Evolutionary conservation across 2,329 filamentous ascomycete species (phyloP), one percentile per base, ranked within the genome.

Genomic region (Pyrenochaeta sp.): DNA sequence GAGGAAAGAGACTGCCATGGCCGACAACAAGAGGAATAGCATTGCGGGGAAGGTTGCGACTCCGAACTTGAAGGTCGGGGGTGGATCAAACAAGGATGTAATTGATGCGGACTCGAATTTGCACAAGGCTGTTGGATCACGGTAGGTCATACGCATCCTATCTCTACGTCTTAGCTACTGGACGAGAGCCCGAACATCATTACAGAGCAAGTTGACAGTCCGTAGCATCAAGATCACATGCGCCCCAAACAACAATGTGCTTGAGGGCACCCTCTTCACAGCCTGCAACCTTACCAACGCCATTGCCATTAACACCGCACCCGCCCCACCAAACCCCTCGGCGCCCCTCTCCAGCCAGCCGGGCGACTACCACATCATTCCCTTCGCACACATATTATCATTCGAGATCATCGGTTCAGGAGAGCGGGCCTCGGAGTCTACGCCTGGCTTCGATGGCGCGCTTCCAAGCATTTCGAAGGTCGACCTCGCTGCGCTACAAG

Each of bases 211-310:
- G 49, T 69, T 73, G 47, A 73, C 61, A 44, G 50, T 37, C 30
- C 24, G 37, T 72, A 88, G 86, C 57, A 80, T 89, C 69, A 86
- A 84, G 65, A 75, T 89, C 63, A 87, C 81, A 54, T 88, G 85
- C 50, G 79, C 81, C 15, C 77, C 81, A 28, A 81, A 80, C 53
- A 77, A 82, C 51, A 80, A 82, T 43, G 84, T 81, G 25, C 77
- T 87, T 58, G 86, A 89, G 74, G 87, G 87, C 67, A 86, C 81
- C 19, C 80, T 90, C 56, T 89, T 87, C 76, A 87, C 86, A 28
- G 85, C 84, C 45, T 86, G 84, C 72, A 85, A 86, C 27, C 79
- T 86, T 66, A 85, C 85, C 55, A 87, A 88, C 66, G 79, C 88
- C 56, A 79, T 90, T 66, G 86, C 84, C 44, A 82, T 89, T 74